Percentiles rank a stretch among this genome's conserved stretches.
phyloP scores from a whole-genome alignment of 768 basidiomycete species.

The Crepidotus variabilis region DNA sequence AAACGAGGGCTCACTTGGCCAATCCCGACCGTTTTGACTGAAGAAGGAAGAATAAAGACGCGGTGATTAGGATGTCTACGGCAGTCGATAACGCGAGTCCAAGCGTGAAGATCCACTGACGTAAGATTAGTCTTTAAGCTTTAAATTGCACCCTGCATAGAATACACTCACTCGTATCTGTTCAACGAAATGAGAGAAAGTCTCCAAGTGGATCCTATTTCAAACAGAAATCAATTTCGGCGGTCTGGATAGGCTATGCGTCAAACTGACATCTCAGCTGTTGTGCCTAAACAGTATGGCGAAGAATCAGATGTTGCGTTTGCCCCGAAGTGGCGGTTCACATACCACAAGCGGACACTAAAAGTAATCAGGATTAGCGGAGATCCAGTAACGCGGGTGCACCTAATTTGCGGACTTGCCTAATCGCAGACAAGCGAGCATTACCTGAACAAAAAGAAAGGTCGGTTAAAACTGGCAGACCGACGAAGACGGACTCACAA shows the following conservation, averaged over 20 bases:
- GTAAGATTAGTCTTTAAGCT: neutral
- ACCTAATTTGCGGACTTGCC: slow-evolving; percentile 8
- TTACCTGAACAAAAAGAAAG: slow-evolving; percentile 10
- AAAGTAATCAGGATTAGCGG: neutral
- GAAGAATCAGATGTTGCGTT: neutral
- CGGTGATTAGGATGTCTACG: slow-evolving; percentile 48
- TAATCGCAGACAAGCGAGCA: slow-evolving; percentile 24
- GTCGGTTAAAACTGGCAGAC: neutral
- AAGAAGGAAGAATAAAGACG: slow-evolving; percentile 39
- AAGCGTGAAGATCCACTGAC: slow-evolving; percentile 51
- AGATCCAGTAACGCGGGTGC: neutral
- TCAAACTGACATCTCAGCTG: slow-evolving; percentile 22
- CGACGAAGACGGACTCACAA: slow-evolving; percentile 19
- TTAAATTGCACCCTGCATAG: neutral
- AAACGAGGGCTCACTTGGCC: slow-evolving; percentile 26
- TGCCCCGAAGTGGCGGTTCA: neutral
- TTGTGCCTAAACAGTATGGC: neutral
- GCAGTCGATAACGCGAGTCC: slow-evolving; percentile 46
- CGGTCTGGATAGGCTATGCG: neutral
- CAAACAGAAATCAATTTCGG: neutral
- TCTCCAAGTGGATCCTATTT: slow-evolving; percentile 20
- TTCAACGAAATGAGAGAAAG: slow-evolving; percentile 14
- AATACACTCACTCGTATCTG: slow-evolving; percentile 18
- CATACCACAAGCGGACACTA: slow-evolving; percentile 5
- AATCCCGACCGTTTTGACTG: slow-evolving; percentile 32